A percentile compares a stretch with the other conserved stretches of the same genome.
phyloP scores from a whole-genome alignment of 305 asterid species.

The Fraxinus dipetala region DNA sequence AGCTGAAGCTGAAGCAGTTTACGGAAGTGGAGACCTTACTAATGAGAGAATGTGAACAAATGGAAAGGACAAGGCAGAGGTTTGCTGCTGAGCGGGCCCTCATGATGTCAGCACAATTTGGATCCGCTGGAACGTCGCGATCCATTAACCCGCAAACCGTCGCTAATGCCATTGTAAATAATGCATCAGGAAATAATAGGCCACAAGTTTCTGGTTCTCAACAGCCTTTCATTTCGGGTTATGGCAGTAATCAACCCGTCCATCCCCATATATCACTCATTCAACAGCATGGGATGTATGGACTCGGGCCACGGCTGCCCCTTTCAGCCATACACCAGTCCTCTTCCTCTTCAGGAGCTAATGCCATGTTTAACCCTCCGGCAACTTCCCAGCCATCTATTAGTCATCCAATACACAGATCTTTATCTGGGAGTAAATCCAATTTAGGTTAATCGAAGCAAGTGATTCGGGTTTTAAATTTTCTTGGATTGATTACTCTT shows the following conservation, averaged over 20 bases:
- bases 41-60: constrained; percentile 95
- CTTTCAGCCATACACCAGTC: constrained; percentile 70
- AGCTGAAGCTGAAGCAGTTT: constrained; percentile 87
- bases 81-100: constrained; percentile 55
- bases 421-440: constrained; percentile 64
- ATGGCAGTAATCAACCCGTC: constrained; percentile 53
- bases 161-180: constrained; percentile 37
- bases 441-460: constrained; percentile 44
- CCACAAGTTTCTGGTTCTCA: constrained; percentile 52
- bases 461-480: constrained; percentile 14
- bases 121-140: constrained; percentile 47
- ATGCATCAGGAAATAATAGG: constrained; percentile 42
- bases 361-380: constrained; percentile 42
- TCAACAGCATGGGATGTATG: constrained; percentile 66
- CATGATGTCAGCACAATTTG: constrained; percentile 55
- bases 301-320: constrained; percentile 71
- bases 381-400: constrained; percentile 55
- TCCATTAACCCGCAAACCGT: constrained; percentile 45
- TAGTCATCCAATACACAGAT: constrained; percentile 60
- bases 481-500: constrained; percentile 17
- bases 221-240: constrained; percentile 57
- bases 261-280: constrained; percentile 67
- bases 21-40: constrained; percentile 83
- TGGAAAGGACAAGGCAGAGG: constrained; percentile 86
- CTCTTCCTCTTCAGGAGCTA: constrained; percentile 54